Evolutionary conservation across 2,329 filamentous ascomycete species (phyloP), one percentile per base, ranked within the genome.

Genomic region (Verticillium tricorpus): DNA sequence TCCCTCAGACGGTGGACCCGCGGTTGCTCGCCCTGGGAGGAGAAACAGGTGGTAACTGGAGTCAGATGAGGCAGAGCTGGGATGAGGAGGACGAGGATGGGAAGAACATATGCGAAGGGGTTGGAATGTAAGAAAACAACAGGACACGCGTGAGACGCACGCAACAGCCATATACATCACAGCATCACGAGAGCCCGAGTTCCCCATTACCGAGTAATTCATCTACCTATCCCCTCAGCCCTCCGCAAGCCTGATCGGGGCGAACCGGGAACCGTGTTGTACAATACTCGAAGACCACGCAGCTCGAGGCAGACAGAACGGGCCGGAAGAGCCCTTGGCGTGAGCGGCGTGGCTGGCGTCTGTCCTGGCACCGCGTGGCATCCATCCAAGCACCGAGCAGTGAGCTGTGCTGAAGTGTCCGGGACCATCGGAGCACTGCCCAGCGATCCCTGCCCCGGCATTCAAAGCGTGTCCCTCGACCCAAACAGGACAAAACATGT

Each of bases 151-250:
- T 9, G n/a, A 52, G n/a, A 12, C 19, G 22, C 45, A 22, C 11
- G 28, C 19, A 2, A n/a, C 3, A n/a, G 19, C 4, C 19, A 25
- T 17, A n/a, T 17, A n/a, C 37, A 40, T 40, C 37, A 40, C 37
- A 12, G 6, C 37, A 40, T 40, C 37, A 40, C 37, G 37, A 11
- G n/a, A n/a, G 19, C 45, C 7, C 3, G 9, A 52, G n/a, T 12
- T 12, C 45, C 45, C 45, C 45, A 52, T 52, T 52, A 52, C 45
- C 45, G 12, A 52, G 45, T 25, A 52, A 62, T 65, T 65, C 63
- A 59, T 65, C 64, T 66, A 66, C 63, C 64, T 62, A 66, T 56
- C 61, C 61, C 61, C 62, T 63, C 63, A 66, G 61, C 64, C 63
- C 60, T 22, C 45, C 45, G 28, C 45, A 52, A 25, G 19, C 45